These are phyloP conservation scores for Pyrrhoderma lamaoense DNA, from an alignment of 1,284 basidiomycete genomes.

Conservation along the genomic window DNA sequence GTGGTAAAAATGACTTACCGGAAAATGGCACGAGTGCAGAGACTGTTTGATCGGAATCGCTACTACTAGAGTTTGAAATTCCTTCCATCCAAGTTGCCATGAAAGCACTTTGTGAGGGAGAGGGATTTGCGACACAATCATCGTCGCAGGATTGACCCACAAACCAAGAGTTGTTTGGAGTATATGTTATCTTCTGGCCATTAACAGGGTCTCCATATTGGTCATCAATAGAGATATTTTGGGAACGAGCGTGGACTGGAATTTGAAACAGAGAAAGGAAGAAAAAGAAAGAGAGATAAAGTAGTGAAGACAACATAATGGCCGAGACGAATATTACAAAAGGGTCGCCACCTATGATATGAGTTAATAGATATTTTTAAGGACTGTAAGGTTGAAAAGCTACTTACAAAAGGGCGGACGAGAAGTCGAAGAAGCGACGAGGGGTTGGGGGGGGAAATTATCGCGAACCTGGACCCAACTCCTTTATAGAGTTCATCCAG, in stretches of 20 bases:
- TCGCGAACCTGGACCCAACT: too few relatives aligned
- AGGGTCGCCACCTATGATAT: too few relatives aligned
- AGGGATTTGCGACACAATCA: conserved; percentile 7
- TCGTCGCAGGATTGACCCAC: conserved; percentile 3
- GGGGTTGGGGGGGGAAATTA: too few relatives aligned
- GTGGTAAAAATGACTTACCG: neutral
- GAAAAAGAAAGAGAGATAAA: neutral
- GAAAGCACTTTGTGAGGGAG: conserved; percentile 2
- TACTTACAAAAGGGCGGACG: too few relatives aligned
- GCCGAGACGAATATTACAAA: too few relatives aligned
- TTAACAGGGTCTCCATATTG: conserved; percentile 8
- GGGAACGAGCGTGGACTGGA: conserved; percentile 1
- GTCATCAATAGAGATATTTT: conserved; percentile 16
- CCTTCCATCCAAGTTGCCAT: conserved; percentile 9
- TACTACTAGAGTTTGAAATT: neutral
- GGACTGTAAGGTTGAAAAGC: too few relatives aligned
- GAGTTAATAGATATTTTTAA: too few relatives aligned
- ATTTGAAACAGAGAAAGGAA: neutral
- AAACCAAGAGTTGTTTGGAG: conserved; percentile 2
- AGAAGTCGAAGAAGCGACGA: too few relatives aligned
- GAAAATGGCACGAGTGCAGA: conserved; percentile 5
- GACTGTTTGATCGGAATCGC: neutral
- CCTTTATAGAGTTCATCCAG: too few relatives aligned
- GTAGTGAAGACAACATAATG: too few relatives aligned
- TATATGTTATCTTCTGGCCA: conserved; percentile 8